phyloP scores from a whole-genome alignment of 2,329 filamentous ascomycete species.

The Xylaria sp. region DNA sequence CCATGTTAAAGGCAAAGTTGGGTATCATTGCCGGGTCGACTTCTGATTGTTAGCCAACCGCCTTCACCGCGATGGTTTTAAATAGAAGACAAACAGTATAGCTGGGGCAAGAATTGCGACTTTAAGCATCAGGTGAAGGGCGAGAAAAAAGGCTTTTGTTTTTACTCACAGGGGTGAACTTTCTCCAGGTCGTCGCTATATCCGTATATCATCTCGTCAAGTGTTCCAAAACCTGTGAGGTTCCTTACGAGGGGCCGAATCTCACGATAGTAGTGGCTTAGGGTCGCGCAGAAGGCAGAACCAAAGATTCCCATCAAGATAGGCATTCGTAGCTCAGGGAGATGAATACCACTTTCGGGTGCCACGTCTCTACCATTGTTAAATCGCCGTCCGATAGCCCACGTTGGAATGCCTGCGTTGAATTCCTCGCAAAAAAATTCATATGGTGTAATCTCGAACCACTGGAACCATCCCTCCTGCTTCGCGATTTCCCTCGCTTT shows the following conservation, averaged over 20 bases:
- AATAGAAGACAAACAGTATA: not conserved
- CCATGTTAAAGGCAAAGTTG: slow-evolving; percentile 87
- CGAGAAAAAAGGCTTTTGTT: not conserved
- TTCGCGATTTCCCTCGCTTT: slow-evolving; percentile 63
- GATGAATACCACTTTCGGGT: slow-evolving; percentile 71
- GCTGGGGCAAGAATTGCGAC: not conserved
- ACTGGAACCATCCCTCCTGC: slow-evolving; percentile 91
- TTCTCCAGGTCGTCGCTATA: slow-evolving; percentile 87
- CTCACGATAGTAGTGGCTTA: slow-evolving; percentile 96
- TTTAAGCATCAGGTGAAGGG: not conserved
- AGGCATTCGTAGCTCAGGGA: slow-evolving; percentile 86
- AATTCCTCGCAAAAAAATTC: slow-evolving; percentile 97
- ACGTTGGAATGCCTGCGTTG: slow-evolving; percentile 90
- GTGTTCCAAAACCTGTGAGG: slow-evolving; percentile 76
- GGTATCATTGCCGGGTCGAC: slow-evolving; percentile 89
- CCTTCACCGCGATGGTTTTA: not conserved
- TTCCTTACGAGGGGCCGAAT: slow-evolving; percentile 82
- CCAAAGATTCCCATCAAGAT: slow-evolving; percentile 95
- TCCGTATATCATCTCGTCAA: slow-evolving; percentile 85
- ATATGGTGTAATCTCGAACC: slow-evolving; percentile 95
- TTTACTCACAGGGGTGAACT: slow-evolving; percentile 75
- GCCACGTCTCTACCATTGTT: slow-evolving; percentile 74
- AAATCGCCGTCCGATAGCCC: slow-evolving; percentile 89
- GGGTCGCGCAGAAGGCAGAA: slow-evolving; percentile 92
- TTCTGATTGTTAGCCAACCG: slow-evolving; percentile 16